Base-by-base conservation (phyloP, 495 filamentous ascomycete species). In the Penicillium waksmanii region DNA sequence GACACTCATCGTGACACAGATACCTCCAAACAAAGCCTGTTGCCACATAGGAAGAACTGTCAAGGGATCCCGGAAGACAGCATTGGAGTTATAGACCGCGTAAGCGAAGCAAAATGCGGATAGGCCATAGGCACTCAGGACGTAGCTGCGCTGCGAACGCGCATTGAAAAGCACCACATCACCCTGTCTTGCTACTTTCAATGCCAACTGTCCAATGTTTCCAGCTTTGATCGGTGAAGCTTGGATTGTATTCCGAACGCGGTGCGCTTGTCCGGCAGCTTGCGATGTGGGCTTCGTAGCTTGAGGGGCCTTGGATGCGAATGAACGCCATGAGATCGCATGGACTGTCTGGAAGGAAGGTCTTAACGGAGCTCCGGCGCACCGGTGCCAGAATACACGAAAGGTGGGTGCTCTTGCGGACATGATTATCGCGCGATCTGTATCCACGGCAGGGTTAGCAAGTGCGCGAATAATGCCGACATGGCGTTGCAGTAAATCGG, bases 101-200 rank as follows among this genome's bases (percentile, higher is more conserved):
- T 84, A 86, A 13, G 73, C 65, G 53, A 88, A 76, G 72, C 84
- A 88, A 68, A 86, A 86, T 21, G 73, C 59, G 6, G 78, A 77
- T 15, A 84, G 73, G 36, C 73, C 66, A 66, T 88, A 86, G 66
- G 82, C 82, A 36, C 82, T 81, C 42, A 82, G 54, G 35, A 84
- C 69, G 71, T 84, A 89, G 63, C 76, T 71, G 53, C 79, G 77
- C 61, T 90, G 85, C 5, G 86, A 85, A 5, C 80, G 85, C 1
- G 84, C 80, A 57, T 85, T 74, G 75, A 86, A 92, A 34, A 91
- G 72, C 0, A 83, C 43, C 11, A 79, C 58, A n/a, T 75, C 59
- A 17, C 77, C 74, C 43, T 74, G 62, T 55, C 64, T 73, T 40
- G 73, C 66, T 13, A 78, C 71, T 59, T 76, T 76, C 8, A 66